Conservation (phyloP, 75 land plant genomes). For the Cryptomeria japonica region DNA sequence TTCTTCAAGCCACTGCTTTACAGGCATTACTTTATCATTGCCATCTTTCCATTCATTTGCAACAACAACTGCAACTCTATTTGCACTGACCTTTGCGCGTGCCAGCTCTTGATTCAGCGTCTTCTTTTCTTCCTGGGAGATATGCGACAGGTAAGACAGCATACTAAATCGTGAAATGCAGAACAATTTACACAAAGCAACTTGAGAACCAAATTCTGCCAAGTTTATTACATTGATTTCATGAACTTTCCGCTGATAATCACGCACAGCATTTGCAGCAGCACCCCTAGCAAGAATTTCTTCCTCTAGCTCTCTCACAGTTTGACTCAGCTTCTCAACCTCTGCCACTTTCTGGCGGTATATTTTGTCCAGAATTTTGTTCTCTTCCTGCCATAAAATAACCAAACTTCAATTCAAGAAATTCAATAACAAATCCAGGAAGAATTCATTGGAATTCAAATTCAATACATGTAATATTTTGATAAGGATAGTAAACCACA, state of each 20-base stretch:
- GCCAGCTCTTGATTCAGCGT: conserved; percentile 91
- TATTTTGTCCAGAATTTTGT: conserved; percentile 91
- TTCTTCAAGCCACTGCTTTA: conserved; percentile 95
- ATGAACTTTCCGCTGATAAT: conserved; percentile 85
- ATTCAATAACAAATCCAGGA: not conserved
- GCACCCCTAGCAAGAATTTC: conserved; percentile 97
- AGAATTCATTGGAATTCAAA: not conserved
- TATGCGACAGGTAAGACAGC: not conserved
- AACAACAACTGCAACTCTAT: conserved; percentile 77
- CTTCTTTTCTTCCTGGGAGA: conserved; percentile 74
- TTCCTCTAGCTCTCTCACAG: conserved; percentile 90
- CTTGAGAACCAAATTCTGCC: not conserved
- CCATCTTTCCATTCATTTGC: conserved; percentile 97
- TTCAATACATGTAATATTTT: not conserved
- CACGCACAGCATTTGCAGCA: conserved; percentile 94
- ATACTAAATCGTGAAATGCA: not conserved
- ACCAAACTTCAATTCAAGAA: not conserved
- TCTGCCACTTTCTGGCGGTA: conserved; percentile 95
- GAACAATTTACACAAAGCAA: not conserved
- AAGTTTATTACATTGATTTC: conserved; percentile 10
- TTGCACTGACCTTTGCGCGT: conserved; percentile 86
- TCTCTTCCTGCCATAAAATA: conserved; percentile 76
- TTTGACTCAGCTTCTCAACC: conserved; percentile 93
- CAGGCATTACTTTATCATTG: conserved; percentile 98
- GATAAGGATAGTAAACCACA: not conserved